These are phyloP conservation scores for Dioscorea zingiberensis DNA, from an alignment of 106 monocot species.

Conservation along the genomic window DNA sequence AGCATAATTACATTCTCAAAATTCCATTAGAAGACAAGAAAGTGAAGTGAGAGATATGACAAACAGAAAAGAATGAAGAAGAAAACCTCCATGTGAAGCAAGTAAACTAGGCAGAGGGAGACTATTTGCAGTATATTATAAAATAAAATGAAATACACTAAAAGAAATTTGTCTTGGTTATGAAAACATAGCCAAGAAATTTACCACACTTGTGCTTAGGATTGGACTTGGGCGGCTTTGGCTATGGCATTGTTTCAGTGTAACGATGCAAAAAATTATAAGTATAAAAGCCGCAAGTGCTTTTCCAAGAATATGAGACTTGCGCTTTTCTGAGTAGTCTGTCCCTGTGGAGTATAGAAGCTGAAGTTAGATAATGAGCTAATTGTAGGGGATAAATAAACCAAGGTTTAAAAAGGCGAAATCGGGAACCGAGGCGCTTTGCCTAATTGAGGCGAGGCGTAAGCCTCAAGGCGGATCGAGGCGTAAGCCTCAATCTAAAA, in stretches of 20 bases:
- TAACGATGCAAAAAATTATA: slow-evolving; percentile 47
- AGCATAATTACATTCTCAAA: too few relatives aligned
- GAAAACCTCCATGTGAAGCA: not conserved
- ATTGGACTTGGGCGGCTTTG: slow-evolving; percentile 4
- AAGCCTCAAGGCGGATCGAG: too few relatives aligned
- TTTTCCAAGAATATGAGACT: slow-evolving; percentile 51
- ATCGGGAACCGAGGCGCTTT: too few relatives aligned
- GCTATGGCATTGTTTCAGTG: slow-evolving; percentile 46
- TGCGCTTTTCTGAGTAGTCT: slow-evolving; percentile 54
- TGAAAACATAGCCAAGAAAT: not conserved
- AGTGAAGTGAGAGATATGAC: too few relatives aligned
- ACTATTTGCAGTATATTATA: not conserved
- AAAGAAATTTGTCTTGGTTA: too few relatives aligned
- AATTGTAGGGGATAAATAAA: too few relatives aligned
- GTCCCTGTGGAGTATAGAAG: slow-evolving; percentile 19
- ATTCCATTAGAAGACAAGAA: too few relatives aligned
- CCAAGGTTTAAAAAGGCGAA: too few relatives aligned
- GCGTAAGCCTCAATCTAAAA: too few relatives aligned
- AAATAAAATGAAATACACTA: too few relatives aligned
- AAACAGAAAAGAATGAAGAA: not conserved
- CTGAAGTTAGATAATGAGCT: too few relatives aligned
- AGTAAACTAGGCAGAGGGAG: not conserved
- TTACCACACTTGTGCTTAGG: slow-evolving; percentile 15
- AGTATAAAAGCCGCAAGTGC: slow-evolving; percentile 42
- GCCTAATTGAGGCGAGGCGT: too few relatives aligned